phyloP scores from a whole-genome alignment of 129 eudicot genomes.

The Lonicera japonica region DNA sequence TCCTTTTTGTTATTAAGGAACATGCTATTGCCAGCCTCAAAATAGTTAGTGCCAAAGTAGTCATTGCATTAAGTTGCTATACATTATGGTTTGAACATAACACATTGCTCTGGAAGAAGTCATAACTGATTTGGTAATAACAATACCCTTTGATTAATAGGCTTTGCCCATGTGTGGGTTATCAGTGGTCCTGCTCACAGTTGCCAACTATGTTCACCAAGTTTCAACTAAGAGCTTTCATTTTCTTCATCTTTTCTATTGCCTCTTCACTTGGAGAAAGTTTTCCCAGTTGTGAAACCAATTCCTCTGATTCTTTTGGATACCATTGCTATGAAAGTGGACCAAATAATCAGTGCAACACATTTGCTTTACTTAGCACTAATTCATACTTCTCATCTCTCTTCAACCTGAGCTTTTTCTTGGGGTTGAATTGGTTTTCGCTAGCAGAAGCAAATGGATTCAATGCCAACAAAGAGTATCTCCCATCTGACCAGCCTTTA shows the following conservation, averaged over 20 bases:
- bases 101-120: too few species aligned
- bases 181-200: neutral
- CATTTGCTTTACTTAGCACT: conserved; percentile 31
- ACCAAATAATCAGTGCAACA: conserved; percentile 21
- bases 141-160: neutral
- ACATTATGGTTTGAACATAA: too few species aligned
- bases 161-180: neutral
- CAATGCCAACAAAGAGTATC: conserved; percentile 19
- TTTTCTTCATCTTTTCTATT: conserved; percentile 7
- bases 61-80: too few species aligned
- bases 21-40: too few species aligned
- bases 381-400: conserved; percentile 39
- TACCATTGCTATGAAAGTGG: conserved; percentile 15
- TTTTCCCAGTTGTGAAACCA: conserved; percentile 20
- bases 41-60: too few species aligned
- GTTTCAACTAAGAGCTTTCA: conserved; percentile 10
- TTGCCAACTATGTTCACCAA: conserved; percentile 19
- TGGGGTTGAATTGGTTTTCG: conserved; percentile 24
- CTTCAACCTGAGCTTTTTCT: conserved; percentile 36
- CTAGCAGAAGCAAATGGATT: conserved; percentile 33
- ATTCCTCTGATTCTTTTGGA: conserved; percentile 13
- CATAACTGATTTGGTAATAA: conserved; percentile 6
- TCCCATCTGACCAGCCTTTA: conserved; percentile 20
- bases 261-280: conserved; percentile 22
- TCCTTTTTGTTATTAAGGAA: too few species aligned